phyloP scores from a whole-genome alignment of 805 yeast species.

The Deakozyma indianensis region DNA sequence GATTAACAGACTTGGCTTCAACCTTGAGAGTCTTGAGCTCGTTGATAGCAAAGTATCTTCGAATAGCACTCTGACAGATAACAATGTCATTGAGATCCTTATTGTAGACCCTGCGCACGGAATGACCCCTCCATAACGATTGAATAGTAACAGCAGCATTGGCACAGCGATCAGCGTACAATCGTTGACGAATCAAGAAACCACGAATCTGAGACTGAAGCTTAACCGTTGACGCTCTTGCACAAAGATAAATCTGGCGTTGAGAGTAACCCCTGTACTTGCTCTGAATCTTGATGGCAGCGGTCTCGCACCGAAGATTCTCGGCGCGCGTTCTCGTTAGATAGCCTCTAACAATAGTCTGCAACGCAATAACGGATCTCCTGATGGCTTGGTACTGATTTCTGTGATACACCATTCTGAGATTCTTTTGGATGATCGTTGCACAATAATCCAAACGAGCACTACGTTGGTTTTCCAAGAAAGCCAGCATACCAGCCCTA shows the following conservation, averaged over 20 bases:
- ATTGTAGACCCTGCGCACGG: slow-evolving; percentile 40
- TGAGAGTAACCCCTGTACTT: slow-evolving; percentile 25
- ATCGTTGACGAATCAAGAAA: slow-evolving; percentile 34
- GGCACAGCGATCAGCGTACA: slow-evolving; percentile 35
- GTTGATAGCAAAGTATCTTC: slow-evolving; percentile 60
- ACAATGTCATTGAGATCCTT: slow-evolving; percentile 41
- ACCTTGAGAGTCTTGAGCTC: slow-evolving; percentile 50
- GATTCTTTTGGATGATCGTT: slow-evolving; percentile 68
- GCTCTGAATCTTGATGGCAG: slow-evolving; percentile 65
- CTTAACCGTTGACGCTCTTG: slow-evolving; percentile 34
- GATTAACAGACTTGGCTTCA: slow-evolving; percentile 89
- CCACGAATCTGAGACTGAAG: slow-evolving; percentile 47
- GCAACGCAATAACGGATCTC: slow-evolving; percentile 39
- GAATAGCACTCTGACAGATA: slow-evolving; percentile 58
- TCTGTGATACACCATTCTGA: slow-evolving; percentile 53
- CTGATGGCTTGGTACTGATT: slow-evolving; percentile 41
- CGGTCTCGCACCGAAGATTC: slow-evolving; percentile 31
- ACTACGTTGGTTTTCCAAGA: slow-evolving; percentile 70
- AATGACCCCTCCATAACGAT: slow-evolving; percentile 52
- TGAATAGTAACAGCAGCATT: slow-evolving; percentile 63
- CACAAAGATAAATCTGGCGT: slow-evolving; percentile 41
- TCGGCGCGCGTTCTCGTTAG: slow-evolving; percentile 43
- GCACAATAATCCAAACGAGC: slow-evolving; percentile 70
- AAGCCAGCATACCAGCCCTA: slow-evolving; percentile 93
- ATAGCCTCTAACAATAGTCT: slow-evolving; percentile 50